Percentiles rank a stretch among this genome's conserved stretches.
Evolutionary conservation across 129 eudicot genomes (phyloP).

Genomic region (Smallanthus sonchifolius): DNA sequence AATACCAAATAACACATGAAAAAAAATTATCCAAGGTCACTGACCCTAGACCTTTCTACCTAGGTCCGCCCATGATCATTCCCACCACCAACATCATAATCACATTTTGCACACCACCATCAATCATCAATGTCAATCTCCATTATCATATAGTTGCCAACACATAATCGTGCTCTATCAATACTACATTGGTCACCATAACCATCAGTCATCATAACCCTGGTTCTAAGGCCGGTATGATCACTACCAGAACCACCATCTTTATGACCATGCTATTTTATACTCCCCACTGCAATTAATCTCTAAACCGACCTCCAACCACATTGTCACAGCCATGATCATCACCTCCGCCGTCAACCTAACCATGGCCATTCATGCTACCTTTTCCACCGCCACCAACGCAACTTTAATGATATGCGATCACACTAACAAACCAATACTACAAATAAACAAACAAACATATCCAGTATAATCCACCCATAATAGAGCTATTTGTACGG

Average conservation of each 20-base stretch:
- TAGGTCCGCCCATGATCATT: neutral
- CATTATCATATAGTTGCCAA: neutral
- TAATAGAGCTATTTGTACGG: too few species aligned
- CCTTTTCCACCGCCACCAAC: slow-evolving; percentile 1
- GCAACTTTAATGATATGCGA: neutral
- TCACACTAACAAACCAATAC: neutral
- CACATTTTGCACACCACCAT: neutral
- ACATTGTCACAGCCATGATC: neutral
- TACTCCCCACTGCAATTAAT: too few species aligned
- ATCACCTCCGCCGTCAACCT: neutral
- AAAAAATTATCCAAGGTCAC: too few species aligned
- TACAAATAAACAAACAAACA: neutral
- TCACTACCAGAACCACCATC: neutral
- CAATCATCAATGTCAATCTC: neutral
- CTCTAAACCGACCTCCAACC: neutral
- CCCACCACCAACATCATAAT: neutral
- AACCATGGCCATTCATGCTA: neutral
- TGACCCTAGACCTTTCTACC: too few species aligned
- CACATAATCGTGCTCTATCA: neutral
- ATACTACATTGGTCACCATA: neutral
- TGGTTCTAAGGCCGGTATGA: neutral
- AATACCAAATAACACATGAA: too few species aligned
- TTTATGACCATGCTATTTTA: neutral
- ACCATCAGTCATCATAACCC: neutral
- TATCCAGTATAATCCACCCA: too few species aligned